Percentiles rank a stretch among this genome's conserved stretches.
These are phyloP conservation scores for Digitaria exilis DNA, from an alignment of 202 grass and related monocot genomes.

Conservation along the genomic window DNA sequence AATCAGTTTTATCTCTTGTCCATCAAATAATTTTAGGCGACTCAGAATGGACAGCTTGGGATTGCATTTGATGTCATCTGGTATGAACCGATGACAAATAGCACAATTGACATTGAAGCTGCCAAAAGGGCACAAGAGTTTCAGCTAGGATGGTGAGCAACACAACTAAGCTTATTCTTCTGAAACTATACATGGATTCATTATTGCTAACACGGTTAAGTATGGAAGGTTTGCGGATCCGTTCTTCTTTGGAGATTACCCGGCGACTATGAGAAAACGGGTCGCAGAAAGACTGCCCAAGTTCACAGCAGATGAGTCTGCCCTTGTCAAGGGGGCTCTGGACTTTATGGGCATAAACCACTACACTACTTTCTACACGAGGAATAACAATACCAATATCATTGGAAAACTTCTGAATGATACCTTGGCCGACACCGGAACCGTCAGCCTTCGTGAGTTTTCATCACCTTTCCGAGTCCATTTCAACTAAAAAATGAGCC, in stretches of 20 bases:
- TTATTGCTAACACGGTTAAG: not conserved
- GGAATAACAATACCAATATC: conserved; percentile 61
- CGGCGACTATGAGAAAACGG: conserved; percentile 68
- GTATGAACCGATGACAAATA: conserved; percentile 66
- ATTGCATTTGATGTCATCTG: conserved; percentile 97
- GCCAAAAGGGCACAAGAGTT: conserved; percentile 87
- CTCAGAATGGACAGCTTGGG: conserved; percentile 69
- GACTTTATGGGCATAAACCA: conserved; percentile 98
- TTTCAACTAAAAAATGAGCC: not conserved
- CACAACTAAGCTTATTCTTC: not conserved
- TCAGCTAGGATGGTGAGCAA: conserved; percentile 83
- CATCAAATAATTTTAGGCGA: conserved; percentile 33
- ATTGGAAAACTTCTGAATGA: conserved; percentile 57
- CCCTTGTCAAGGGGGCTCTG: conserved; percentile 72
- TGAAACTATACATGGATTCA: not conserved
- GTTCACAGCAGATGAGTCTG: conserved; percentile 64
- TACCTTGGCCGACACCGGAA: conserved; percentile 76
- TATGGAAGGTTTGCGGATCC: conserved; percentile 80
- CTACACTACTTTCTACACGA: conserved; percentile 87
- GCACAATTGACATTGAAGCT: conserved; percentile 64
- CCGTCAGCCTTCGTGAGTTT: conserved; percentile 76
- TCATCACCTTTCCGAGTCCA: not conserved
- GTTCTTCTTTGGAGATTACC: conserved; percentile 96
- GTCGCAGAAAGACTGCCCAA: conserved; percentile 67
- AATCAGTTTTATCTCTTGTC: not conserved